Evolutionary conservation across 2,329 filamentous ascomycete species (phyloP), one percentile per base, ranked within the genome.

Genomic region (Beauveria caledonica): DNA sequence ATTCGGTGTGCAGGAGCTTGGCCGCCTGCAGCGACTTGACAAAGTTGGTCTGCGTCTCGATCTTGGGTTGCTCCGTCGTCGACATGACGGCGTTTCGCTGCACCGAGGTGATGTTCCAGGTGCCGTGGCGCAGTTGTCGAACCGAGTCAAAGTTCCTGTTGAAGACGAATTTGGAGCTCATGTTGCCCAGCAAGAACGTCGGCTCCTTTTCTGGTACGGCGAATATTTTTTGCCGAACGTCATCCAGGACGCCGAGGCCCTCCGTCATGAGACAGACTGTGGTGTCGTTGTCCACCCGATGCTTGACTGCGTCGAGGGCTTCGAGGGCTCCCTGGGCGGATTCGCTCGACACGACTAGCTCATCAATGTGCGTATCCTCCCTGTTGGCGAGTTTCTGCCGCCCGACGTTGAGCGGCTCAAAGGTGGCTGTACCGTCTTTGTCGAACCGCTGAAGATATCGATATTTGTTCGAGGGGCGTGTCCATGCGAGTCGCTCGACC

Each of bases 231-330:
- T 80, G 73, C 66, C 90, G 91, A 45, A 97, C 80, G 53, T 86
- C 81, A 53, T 97, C 92, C n/a, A 91, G 78, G 1, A 91, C 77
- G 0, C 94, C 93, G 72, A 97, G 83, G 1, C 92, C 91, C 63
- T 93, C 89, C 60, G 91, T 88, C 60, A 95, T 72, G 60, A 96
- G 82, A 62, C 89, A 85, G 8, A 96, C 81, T 0, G 90, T 89
- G 1, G 88, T 90, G 29, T 84, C 76, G 3, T 81, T 76, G 48
- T 82, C 79, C n/a, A 95, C 74, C 10, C 90, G 83, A 67, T 90
- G 80, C 59, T 79, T 81, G 59, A 94, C 77, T 0, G 78, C 74
- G 3, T 77, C 68, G 25, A 95, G 69, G 1, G 86, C 84, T 40
- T 78, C 70, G 11, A 81, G 75, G 1, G 73, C 71, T 23, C 87